Base-by-base conservation (phyloP, 1,139 yeast species). In the Trichomonascaceae sp. region DNA sequence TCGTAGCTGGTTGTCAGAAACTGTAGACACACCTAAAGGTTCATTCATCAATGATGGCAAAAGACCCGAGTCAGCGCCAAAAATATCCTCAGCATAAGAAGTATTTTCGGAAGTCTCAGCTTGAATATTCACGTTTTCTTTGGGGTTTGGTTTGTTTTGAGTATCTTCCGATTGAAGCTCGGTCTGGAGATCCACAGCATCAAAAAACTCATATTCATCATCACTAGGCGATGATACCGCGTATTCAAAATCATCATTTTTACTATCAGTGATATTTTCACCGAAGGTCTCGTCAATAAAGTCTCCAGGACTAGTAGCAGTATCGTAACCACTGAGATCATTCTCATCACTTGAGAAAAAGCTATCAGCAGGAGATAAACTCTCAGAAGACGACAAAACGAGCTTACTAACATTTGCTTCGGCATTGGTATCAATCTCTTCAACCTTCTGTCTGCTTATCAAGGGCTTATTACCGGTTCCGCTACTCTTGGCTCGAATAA, bases 71-170 rank as follows among this genome's bases (percentile, higher is more conserved):
- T 36, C 51, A 7, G 54, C 43, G 15, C 48, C 51, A 18, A 51
- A 49, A 17, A 43, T 41, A 18, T 43, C 51, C 12, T 39, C 48
- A 17, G 48, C 7, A 9, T 39, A 17, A 13, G 39, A 24, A 1
- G 15, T 22, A 32, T 44, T 18, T 5, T 49, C 54, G 48, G 52
- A 51, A 8, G 52, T 52, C 17, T 50, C 57, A 5, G 56, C 51
- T 27, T 53, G 56, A 38, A 55, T 55, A 39, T 49, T 53, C 19
- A 49, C 54, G 32, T 46, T 55, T 5, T 36, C 41, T 36, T 36
- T 13, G 17, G 17, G 7, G 17, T 17, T 15, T n/a, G 41, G 41
- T 36, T 36, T 15, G 17, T 13, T 36, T 36, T 9, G 41, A 36
- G 41, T n/a, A 5, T n/a, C 41, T n/a, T 2, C 17, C 7, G 15